These are phyloP conservation scores for Podospora australis DNA, from an alignment of 495 filamentous ascomycete species.

Conservation along the genomic window DNA sequence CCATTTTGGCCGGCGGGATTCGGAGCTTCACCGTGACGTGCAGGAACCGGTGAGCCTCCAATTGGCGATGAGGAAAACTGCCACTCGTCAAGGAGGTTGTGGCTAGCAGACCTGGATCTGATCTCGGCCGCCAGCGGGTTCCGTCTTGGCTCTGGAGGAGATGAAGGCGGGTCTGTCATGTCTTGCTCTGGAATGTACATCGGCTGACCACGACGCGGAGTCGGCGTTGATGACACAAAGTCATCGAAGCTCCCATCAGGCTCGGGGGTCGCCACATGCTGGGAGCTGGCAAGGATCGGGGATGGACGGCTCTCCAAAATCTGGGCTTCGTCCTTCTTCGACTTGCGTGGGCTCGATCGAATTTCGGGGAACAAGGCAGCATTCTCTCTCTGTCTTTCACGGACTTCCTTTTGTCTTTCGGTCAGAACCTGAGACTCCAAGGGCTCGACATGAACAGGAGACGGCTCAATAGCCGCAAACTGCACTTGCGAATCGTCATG, in stretches of 20 bases:
- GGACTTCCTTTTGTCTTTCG: slow-evolving; percentile 65
- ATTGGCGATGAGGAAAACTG: slow-evolving; percentile 42
- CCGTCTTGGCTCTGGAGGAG: slow-evolving; percentile 44
- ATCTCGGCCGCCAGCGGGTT: slow-evolving; percentile 48
- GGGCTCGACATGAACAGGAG: slow-evolving; percentile 33
- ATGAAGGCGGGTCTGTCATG: slow-evolving; percentile 45
- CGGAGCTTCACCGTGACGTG: slow-evolving; percentile 12
- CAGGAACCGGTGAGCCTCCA: slow-evolving; percentile 34
- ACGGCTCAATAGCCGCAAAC: slow-evolving; percentile 60
- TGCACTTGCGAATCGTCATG: slow-evolving; percentile 77
- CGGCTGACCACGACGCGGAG: slow-evolving; percentile 51
- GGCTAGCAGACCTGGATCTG: slow-evolving; percentile 33
- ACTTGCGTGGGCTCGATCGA: slow-evolving; percentile 48
- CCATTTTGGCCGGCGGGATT: slow-evolving; percentile 11
- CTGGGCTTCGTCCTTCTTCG: slow-evolving; percentile 10
- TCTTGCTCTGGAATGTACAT: slow-evolving; percentile 35
- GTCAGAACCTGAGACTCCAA: slow-evolving; percentile 63
- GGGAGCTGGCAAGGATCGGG: not conserved
- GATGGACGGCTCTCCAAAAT: slow-evolving; percentile 1
- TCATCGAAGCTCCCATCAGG: slow-evolving; percentile 43
- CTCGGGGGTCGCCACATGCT: slow-evolving; percentile 35
- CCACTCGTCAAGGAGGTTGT: slow-evolving; percentile 37
- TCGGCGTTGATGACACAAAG: slow-evolving; percentile 76
- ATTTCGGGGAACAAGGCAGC: slow-evolving; percentile 68
- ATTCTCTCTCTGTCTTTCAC: slow-evolving; percentile 58